Evolutionary conservation across 2,329 filamentous ascomycete genomes (phyloP), one percentile per base, ranked within the genome.

Genomic region (Sporothrix globosa): DNA sequence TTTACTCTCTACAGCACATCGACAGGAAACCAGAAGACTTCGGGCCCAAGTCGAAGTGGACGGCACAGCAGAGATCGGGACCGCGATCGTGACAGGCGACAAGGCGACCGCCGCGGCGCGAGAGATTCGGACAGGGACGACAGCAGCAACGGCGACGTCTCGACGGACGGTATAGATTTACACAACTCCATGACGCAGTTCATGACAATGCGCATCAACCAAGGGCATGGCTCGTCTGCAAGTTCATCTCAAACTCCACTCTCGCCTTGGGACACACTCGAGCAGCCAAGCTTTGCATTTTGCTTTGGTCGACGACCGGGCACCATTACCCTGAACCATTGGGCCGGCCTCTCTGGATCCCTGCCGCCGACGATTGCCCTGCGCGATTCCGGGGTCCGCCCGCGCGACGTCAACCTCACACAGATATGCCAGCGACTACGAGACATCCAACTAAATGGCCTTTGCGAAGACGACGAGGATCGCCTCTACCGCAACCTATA

Each of bases 281-380:
- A 93, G 76, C 90, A 92, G 75, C 91, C 91, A 4, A 92, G 89
- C 77, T 88, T 89, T 78, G 84, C 88, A 0, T 91, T 91, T 77
- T 86, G 85, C 73, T 90, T 88, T 77, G 91, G 91, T 14, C 81
- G 82, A 66, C 83, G 86, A 27, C 87, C 90, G 0, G 91, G 91
- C 6, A 93, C 91, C 0, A 86, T 91, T 67, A 92, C 90, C 0
- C 80, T 93, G 67, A 92, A 91, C 74, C 86, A 89, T 73, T 92
- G 90, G 86, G 86, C 87, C 14, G 84, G 85, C 69, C 82, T 86
- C 73, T 86, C 85, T 21, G 89, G 89, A 70, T 83, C 80, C 44
- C 77, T 85, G 5, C 86, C 87, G 24, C 85, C 87, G 2, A 77
- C 82, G 1, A 86, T 89, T 60, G 83, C 85, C 9, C 82, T 90